Evolutionary conservation across 225 moss, liverwort and hornwort species (phyloP).

Genomic region (Marchantia polymorpha): DNA sequence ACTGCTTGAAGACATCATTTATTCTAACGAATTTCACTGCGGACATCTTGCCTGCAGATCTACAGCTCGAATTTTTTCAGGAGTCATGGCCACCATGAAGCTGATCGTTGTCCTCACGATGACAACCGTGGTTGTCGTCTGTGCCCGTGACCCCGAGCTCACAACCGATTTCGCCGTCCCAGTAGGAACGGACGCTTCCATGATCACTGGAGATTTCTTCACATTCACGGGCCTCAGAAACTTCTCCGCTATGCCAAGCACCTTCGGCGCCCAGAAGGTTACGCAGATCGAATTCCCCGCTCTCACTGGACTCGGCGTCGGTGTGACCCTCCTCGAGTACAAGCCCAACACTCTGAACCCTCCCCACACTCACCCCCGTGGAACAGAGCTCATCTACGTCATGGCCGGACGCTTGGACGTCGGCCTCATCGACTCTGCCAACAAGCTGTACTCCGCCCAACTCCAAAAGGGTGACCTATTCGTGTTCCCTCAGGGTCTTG

Average conservation of each 20-base stretch:
- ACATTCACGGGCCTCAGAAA: slow-evolving; percentile 2
- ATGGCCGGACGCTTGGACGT: slow-evolving; percentile 21
- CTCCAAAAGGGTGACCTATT: slow-evolving; percentile 29
- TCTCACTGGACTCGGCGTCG: slow-evolving; percentile 19
- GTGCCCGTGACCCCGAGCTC: slow-evolving; percentile 27
- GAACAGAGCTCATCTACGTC: slow-evolving; percentile 29
- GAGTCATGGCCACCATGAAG: slow-evolving; percentile 9
- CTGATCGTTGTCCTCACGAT: neutral
- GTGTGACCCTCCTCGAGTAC: slow-evolving; percentile 24
- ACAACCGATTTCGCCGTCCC: slow-evolving; percentile 30
- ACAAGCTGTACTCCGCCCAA: slow-evolving; percentile 29
- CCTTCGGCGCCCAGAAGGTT: slow-evolving; percentile 8
- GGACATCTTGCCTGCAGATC: too few relatives aligned
- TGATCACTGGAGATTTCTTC: slow-evolving; percentile 19
- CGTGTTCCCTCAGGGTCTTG: slow-evolving; percentile 26
- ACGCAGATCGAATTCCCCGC: slow-evolving; percentile 8
- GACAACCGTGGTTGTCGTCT: neutral
- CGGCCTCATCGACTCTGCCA: slow-evolving; percentile 19
- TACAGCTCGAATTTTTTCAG: too few relatives aligned
- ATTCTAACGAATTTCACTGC: too few relatives aligned
- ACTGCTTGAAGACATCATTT: too few relatives aligned
- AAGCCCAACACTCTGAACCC: slow-evolving; percentile 19
- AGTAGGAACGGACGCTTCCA: neutral
- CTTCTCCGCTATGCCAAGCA: neutral
- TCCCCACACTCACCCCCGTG: slow-evolving; percentile 36